These are phyloP conservation scores for Dichotomopilus funicola DNA, from an alignment of 2,329 filamentous ascomycete species.

Conservation along the genomic window DNA sequence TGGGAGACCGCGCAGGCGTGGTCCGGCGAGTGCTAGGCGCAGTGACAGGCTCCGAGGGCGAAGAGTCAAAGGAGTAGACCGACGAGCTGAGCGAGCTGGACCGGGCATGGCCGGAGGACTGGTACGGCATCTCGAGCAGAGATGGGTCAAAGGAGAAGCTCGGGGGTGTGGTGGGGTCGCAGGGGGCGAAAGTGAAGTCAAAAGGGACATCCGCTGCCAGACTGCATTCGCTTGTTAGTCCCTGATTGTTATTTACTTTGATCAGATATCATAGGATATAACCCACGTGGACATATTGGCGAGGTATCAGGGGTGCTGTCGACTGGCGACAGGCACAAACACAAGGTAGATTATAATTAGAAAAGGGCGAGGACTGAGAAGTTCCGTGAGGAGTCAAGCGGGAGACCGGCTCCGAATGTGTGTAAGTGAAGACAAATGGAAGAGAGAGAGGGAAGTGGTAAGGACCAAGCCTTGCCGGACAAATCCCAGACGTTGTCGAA, in stretches of 20 bases:
- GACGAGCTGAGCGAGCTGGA: constrained; percentile 62
- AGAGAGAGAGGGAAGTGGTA: neutral
- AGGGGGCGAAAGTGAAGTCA: constrained; percentile 52
- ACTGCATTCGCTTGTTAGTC: constrained; percentile 33
- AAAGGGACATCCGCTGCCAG: constrained; percentile 57
- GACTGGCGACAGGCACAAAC: constrained; percentile 23
- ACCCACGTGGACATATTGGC: constrained; percentile 41
- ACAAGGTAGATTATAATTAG: constrained; percentile 23
- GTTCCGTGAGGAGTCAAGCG: constrained; percentile 13
- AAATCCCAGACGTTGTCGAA: constrained; percentile 17
- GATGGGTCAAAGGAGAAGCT: constrained; percentile 51
- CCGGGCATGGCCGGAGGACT: constrained; percentile 48
- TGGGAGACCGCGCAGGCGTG: constrained; percentile 63
- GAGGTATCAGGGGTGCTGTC: constrained; percentile 17
- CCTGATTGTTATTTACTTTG: neutral
- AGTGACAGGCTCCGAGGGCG: constrained; percentile 55
- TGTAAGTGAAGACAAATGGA: constrained; percentile 21
- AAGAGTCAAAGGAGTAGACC: constrained; percentile 62
- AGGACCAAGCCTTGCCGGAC: constrained; percentile 4
- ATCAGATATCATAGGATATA: neutral
- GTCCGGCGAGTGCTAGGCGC: constrained; percentile 54
- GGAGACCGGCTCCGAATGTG: constrained; percentile 26
- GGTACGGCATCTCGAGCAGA: constrained; percentile 49
- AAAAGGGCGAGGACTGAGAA: constrained; percentile 13
- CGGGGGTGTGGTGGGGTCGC: constrained; percentile 45